Evolutionary conservation across 2,329 filamentous ascomycete species (phyloP).

Genomic region (Fusarium palustre): DNA sequence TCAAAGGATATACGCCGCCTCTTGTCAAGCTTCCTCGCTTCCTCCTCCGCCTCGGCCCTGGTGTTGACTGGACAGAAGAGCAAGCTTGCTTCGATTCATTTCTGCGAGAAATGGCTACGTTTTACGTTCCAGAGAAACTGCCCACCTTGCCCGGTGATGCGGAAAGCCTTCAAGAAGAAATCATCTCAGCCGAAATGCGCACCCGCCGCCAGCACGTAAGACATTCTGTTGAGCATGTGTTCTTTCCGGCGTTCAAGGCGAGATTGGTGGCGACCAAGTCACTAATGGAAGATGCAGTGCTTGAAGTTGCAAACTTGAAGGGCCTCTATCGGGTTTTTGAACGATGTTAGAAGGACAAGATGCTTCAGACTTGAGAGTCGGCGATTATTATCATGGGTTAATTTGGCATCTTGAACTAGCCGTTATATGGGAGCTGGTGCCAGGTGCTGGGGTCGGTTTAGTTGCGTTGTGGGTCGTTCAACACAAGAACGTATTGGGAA

Average conservation of each 20-base stretch:
- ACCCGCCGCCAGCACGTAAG: slow-evolving; percentile 76
- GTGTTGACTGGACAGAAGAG: slow-evolving; percentile 88
- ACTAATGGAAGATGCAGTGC: slow-evolving; percentile 77
- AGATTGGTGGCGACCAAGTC: slow-evolving; percentile 84
- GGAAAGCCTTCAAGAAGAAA: slow-evolving; percentile 51
- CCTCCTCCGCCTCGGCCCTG: slow-evolving; percentile 86
- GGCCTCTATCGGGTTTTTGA: slow-evolving; percentile 96
- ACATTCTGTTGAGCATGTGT: slow-evolving; percentile 81
- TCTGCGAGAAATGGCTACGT: slow-evolving; percentile 85
- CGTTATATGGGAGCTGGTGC: slow-evolving; percentile 7
- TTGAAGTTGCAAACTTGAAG: slow-evolving; percentile 93
- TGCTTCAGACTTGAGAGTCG: slow-evolving; percentile 2
- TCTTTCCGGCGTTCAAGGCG: slow-evolving; percentile 90
- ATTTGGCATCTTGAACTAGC: background rate
- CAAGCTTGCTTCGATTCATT: slow-evolving; percentile 87
- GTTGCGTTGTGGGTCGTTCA: background rate
- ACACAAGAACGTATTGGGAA: slow-evolving; percentile 1
- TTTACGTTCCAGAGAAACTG: slow-evolving; percentile 89
- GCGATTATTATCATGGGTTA: slow-evolving; percentile 12
- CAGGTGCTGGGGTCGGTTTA: slow-evolving; percentile 1
- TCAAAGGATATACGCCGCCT: slow-evolving; percentile 89
- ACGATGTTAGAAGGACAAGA: slow-evolving; percentile 71
- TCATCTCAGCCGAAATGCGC: slow-evolving; percentile 62
- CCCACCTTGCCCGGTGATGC: slow-evolving; percentile 62
- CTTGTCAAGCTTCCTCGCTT: slow-evolving; percentile 90